Conservation (phyloP, 192 early-diverging fungal species). For the Coemansia asiatica region DNA sequence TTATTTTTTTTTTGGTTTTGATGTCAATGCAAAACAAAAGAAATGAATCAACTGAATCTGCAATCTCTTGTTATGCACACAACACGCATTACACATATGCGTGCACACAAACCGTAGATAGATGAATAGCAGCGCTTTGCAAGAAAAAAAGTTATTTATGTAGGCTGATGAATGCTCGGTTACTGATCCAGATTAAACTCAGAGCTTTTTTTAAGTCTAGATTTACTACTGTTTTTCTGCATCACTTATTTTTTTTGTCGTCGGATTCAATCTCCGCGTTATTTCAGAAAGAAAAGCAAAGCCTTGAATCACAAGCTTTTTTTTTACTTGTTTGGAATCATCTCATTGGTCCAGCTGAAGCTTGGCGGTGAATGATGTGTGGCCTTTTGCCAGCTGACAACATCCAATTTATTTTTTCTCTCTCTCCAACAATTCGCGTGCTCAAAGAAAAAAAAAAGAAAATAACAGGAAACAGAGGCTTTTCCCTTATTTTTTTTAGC, state of each 20-base stretch:
- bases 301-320: background rate
- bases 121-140: background rate
- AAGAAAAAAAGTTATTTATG: background rate
- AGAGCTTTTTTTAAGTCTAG: background rate
- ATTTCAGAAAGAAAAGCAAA: background rate
- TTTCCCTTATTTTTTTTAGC: background rate
- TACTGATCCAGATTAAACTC: background rate
- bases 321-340: background rate
- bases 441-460: background rate
- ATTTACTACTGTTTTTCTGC: background rate
- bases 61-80: background rate
- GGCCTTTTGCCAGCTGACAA: background rate
- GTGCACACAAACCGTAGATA: background rate
- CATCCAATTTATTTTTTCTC: background rate
- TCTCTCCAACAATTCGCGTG: background rate
- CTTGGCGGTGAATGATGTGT: conserved; percentile 2
- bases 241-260: background rate
- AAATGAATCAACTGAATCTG: background rate
- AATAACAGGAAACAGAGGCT: background rate
- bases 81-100: too few species aligned
- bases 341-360: background rate
- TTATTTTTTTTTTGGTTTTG: background rate
- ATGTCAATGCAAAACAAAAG: background rate
- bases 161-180: background rate
- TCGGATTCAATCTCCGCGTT: conserved; percentile 1